phyloP scores from a whole-genome alignment of 179 eudicot species.

The Amaranthus tricolor region DNA sequence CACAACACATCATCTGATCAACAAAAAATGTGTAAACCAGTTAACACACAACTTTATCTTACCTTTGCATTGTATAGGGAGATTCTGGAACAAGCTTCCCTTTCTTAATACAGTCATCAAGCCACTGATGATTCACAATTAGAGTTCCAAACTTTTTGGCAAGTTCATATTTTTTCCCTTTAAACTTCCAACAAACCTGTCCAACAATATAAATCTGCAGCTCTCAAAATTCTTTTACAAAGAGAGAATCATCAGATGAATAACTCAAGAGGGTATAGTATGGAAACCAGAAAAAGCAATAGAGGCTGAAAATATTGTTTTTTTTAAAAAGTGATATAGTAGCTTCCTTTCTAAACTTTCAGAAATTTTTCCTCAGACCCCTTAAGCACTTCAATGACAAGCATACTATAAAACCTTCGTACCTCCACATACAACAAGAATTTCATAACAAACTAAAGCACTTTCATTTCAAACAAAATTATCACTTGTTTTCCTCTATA shows the following conservation, averaged over 20 bases:
- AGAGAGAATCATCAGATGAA: not conserved
- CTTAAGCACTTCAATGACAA: not conserved
- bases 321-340: not conserved
- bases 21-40: not conserved
- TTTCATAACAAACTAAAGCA: not conserved
- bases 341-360: not conserved
- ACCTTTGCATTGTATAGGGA: slow-evolving; percentile 62
- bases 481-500: no score
- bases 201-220: slow-evolving; percentile 14
- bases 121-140: slow-evolving; percentile 80
- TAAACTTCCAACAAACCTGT: slow-evolving; percentile 82
- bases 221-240: not conserved
- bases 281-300: no score
- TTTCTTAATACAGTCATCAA: slow-evolving; percentile 72
- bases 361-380: not conserved
- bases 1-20: not conserved
- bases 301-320: not conserved
- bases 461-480: not conserved
- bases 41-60: slow-evolving; percentile 12
- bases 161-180: slow-evolving; percentile 69
- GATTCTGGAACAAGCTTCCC: slow-evolving; percentile 62
- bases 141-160: slow-evolving; percentile 55
- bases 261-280: not conserved
- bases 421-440: not conserved
- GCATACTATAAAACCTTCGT: not conserved